Percentiles rank a stretch among this genome's conserved stretches.
These are phyloP conservation scores for Aspergillus jensenii DNA, from an alignment of 2,329 filamentous ascomycete genomes.

Conservation along the genomic window DNA sequence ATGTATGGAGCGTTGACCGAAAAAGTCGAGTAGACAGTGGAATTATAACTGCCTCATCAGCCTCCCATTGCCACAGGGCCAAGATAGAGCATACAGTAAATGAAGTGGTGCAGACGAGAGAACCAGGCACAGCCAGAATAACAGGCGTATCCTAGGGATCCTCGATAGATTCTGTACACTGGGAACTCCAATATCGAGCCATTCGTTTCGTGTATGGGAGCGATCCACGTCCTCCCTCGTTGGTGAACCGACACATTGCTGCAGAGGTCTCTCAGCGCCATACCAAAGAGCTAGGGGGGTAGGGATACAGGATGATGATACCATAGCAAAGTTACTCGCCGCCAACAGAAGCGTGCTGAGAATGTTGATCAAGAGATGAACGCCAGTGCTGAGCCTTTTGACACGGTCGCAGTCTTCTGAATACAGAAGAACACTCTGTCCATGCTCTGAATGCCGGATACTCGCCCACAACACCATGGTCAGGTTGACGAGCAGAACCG, in stretches of 20 bases:
- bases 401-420: neutral
- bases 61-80: too few relatives aligned
- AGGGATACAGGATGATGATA: neutral
- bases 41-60: neutral
- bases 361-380: constrained; percentile 52
- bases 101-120: constrained; percentile 16
- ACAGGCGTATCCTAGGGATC: constrained; percentile 31
- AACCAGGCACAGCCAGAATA: constrained; percentile 13
- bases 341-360: constrained; percentile 47
- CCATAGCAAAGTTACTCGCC: constrained; percentile 52
- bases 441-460: neutral
- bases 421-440: neutral
- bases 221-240: constrained; percentile 50
- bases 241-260: constrained; percentile 52
- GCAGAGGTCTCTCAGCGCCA: neutral
- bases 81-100: constrained; percentile 4
- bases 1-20: neutral
- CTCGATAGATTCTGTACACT: constrained; percentile 29
- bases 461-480: neutral
- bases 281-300: too few relatives aligned
- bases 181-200: constrained; percentile 48
- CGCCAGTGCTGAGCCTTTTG: constrained; percentile 3
- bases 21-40: neutral
- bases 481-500: neutral
- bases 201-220: constrained; percentile 44